phyloP scores from a whole-genome alignment of 192 early-diverging fungal genomes.

The Lunasporangiospora selenospora region DNA sequence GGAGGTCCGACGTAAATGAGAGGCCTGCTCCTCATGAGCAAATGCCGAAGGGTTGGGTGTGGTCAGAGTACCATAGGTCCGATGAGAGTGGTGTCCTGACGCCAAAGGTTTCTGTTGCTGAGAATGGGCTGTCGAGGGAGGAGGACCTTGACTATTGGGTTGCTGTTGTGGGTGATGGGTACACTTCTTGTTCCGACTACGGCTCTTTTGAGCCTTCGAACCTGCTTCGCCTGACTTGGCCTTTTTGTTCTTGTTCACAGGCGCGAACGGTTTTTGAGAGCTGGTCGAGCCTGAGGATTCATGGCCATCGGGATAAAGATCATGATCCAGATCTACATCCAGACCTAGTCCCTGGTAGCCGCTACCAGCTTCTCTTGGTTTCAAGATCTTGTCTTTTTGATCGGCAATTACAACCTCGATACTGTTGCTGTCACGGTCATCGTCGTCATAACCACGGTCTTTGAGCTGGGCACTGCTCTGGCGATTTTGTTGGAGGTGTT shows the following conservation, averaged over 20 bases:
- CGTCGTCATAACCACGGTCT: not conserved
- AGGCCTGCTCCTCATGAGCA: slow-evolving; percentile 4
- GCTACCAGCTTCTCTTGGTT: not conserved
- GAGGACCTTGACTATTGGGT: not conserved
- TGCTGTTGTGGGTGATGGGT: slow-evolving; percentile 1
- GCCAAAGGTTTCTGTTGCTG: not conserved
- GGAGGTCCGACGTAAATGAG: slow-evolving; percentile 30
- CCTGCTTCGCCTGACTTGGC: not conserved
- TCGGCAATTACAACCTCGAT: slow-evolving; percentile 37
- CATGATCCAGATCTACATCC: slow-evolving; percentile 20
- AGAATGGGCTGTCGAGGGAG: not conserved
- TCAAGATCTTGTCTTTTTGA: slow-evolving; percentile 39
- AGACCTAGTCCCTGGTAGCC: not conserved
- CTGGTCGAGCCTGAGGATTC: slow-evolving; percentile 19
- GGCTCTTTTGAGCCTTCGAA: slow-evolving; percentile 1
- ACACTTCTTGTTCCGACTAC: slow-evolving; percentile 3
- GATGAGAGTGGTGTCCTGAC: not conserved
- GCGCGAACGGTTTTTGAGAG: slow-evolving; percentile 36
- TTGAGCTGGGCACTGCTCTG: not conserved
- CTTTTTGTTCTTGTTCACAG: slow-evolving; percentile 35
- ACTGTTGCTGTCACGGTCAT: slow-evolving; percentile 12
- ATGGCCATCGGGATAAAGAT: not conserved
- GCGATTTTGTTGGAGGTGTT: not conserved
- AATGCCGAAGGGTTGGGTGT: not conserved
- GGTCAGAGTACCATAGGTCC: slow-evolving; percentile 9